Conservation (phyloP, 1,284 basidiomycete species). For the Cerrena zonata region DNA sequence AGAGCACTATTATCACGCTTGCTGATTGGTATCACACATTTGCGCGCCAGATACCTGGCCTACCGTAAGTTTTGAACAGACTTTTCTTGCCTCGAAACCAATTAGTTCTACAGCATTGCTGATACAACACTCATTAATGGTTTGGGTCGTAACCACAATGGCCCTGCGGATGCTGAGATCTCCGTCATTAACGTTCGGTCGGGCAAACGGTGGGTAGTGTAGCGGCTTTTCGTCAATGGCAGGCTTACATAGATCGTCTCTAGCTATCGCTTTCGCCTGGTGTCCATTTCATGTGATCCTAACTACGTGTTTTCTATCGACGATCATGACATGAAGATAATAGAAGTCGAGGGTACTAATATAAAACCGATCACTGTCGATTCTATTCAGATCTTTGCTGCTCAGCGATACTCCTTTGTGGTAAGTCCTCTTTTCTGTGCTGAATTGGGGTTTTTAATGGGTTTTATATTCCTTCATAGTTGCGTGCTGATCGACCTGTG, state of each 20-base stretch:
- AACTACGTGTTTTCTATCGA: constrained; percentile 36
- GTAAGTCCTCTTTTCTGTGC: constrained; percentile 12
- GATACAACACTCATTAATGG: constrained; percentile 48
- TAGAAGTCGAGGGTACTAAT: constrained; percentile 47
- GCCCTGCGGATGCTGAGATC: constrained; percentile 9
- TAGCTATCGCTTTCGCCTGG: constrained; percentile 36
- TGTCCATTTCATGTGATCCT: constrained; percentile 41
- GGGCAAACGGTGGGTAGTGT: constrained; percentile 28
- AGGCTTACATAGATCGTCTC: background rate
- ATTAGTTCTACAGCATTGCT: background rate
- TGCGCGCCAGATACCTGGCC: constrained; percentile 1
- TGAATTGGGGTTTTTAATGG: background rate
- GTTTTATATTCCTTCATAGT: constrained; percentile 7
- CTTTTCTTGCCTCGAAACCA: background rate
- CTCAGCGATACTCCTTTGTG: constrained; percentile 33
- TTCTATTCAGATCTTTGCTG: constrained; percentile 34
- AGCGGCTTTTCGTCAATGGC: constrained; percentile 2
- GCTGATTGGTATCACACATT: constrained; percentile 18
- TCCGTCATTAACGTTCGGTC: constrained; percentile 26
- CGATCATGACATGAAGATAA: constrained; percentile 43
- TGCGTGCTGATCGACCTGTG: constrained; percentile 34
- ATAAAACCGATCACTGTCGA: constrained; percentile 36
- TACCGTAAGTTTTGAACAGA: background rate
- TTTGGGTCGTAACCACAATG: constrained; percentile 28
- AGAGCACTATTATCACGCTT: constrained; percentile 19